Evolutionary conservation across 805 yeast species (phyloP), one percentile per base, ranked within the genome.

Genomic region (Saccharomycopsis oosterbeekiorum): DNA sequence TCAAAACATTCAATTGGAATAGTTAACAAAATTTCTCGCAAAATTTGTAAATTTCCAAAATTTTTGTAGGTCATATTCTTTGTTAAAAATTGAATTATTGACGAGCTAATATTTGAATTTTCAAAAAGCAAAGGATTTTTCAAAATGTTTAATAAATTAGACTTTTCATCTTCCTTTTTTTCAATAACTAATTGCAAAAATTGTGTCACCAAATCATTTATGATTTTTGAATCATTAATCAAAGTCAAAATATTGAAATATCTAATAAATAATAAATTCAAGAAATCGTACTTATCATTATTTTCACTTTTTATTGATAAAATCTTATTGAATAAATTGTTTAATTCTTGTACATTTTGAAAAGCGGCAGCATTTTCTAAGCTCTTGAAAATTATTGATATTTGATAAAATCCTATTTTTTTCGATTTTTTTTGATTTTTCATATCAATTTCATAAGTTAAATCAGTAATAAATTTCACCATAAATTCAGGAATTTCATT

Each of bases 1-100:
- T 29, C 19, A 43, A 15, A 58, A 40, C 62, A 57, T 56, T 60
- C 63, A 29, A 60, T 19, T 14, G 65, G 65, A 41, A 61, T 41
- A 34, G 26, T 37, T 14, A 34, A n/a, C 6, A 50, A 24, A 4
- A 47, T 24, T 21, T 47, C 26, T 47, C 21, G 53, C 21, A 47
- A 10, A 10, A 17, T 26, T 21, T 24, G 3, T 26, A 47, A 47
- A 11, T 47, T 15, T 24, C 3, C 34, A 12, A 21, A 1, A 17
- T 26, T 47, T 42, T 42, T 24, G 19, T 10, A 21, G 10, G 4
- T 12, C 4, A 14, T 21, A 21, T 47, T 47, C 10, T 47, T 47
- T 11, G 4, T 17, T 26, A 47, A 47, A 47, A 21, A 47, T 19
- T 47, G 4, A 21, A 47, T 26, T 10, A 47, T 47, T 10, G 53